Evolutionary conservation across 805 yeast genomes (phyloP), one percentile per base, ranked within the genome.

Genomic region (Myxozyma melibiosi): DNA sequence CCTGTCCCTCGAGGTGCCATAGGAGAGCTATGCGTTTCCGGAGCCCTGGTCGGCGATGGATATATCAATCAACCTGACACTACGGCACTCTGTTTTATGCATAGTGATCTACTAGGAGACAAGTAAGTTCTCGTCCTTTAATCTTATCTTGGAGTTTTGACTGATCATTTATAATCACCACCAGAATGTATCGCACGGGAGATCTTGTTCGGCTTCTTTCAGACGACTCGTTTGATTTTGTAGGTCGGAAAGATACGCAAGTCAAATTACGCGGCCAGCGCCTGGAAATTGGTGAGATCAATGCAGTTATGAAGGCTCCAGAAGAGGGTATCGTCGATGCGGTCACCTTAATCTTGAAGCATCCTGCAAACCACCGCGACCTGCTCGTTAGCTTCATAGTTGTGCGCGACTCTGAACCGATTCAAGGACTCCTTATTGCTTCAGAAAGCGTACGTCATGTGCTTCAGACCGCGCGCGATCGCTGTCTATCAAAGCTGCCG

Each of bases 211-310:
- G 67, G 8, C 49, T 65, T 49, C 52, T 68, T 1, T 20, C 45
- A 2, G 68, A 64, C 45, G 56, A 55, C 9, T 55, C 71, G 4
- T 55, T 69, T 24, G 71, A 68, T 16, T 66, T 68, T 28, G 27
- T 61, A 38, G 72, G 72, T 2, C 59, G 72, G 3, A 63, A 49
- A 35, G 72, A 69, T 46, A 64, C 67, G 6, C 72, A 69, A 41
- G 63, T 69, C 52, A 69, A 69, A 46, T 50, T 69, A 2, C 63
- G 72, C 7, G 72, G 72, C 9, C 72, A 69, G 37, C 60, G 72
- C 4, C 54, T 69, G n/a, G 72, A 69, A 38, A 65, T 69, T 9
- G 70, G 65, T 3, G 72, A 69, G 39, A 67, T 69, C 14, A 66
- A 68, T 28, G 11, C 60, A 6, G 67, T 58, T 4, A 30, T 69